Base-by-base conservation (phyloP, 768 basidiomycete genomes). In the Suillus alpinus region DNA sequence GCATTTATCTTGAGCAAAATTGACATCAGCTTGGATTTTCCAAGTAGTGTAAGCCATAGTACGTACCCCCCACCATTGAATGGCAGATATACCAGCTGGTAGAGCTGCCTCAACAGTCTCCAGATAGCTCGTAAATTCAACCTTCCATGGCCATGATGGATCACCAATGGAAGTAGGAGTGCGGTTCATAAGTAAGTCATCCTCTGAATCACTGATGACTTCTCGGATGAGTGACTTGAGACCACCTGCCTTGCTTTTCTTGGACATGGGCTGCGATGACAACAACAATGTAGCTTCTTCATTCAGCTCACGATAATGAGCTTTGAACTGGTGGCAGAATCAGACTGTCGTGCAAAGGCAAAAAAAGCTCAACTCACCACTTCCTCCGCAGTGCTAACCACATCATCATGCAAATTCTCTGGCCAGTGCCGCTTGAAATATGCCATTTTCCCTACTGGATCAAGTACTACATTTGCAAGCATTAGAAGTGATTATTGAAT, bases 31-130 rank as follows among this genome's bases (percentile, higher is more conserved):
- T 7, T 2, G 4, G 14, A 59, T 23, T 3, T 34, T 58, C 2
- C 5, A 59, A 36, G 32, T 59, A 32, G 43, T 49, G 34, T 3
- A 9, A 56, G 32, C 23, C 46, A n/a, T 69, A 43, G 32, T 1
- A 71, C 71, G 49, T 66, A 79, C 72, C 13, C 71, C 75, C 76
- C 74, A 77, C 75, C 75, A 76, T 36, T 62, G 31, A 46, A 76
- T 64, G 36, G 68, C 62, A 3, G 53, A 43, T 53, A 63, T 61
- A 1, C 60, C 63, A 1, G 61, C 70, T 53, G 66, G 69, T 10
- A 69, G 36, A 23, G 58, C 53, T 0, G 20, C 43, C 20, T 46
- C 6, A 3, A 46, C 1, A 46, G 44, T 23, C 44, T 52, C 26
- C 43, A 73, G 34, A 60, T 73, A 74, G 18, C 50, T 56, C 23